Base-by-base conservation (phyloP, 345 rosid genomes). In the Anacardium occidentale region DNA sequence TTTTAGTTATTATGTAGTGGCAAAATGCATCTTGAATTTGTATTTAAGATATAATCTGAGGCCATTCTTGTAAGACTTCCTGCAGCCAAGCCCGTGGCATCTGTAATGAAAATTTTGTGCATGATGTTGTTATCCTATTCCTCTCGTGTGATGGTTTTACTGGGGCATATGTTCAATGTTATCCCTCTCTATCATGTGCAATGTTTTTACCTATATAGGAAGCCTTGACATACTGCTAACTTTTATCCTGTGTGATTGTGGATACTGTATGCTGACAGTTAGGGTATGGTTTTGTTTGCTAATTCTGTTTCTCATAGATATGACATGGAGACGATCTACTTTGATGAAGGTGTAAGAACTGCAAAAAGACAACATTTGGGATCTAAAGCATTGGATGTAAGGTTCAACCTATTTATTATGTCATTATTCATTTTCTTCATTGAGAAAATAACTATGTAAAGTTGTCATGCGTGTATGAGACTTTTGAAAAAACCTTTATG, bases 151-250 rank as follows among this genome's bases (percentile, higher is more conserved):
- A 47, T 64, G 40, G 45, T 45, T 37, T 25, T 50, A 51, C 58
- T 29, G 32, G 1, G 32, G 32, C 32, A 29, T n/a, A 4, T 34
- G 20, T 37, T 18, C 37, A 10, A 10, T 40, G 60, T 56, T 14
- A 29, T 62, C 26, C 29, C 25, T 5, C 20, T 20, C 7, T 11
- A 29, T 5, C 22, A 8, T 20, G 5, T 15, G 22, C 5, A 3
- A 47, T 64, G 40, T 47, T 45, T 37, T 25, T 50, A 51, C 58
- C 10, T 26, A 8, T 34, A 51, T 9, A 17, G 13, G 48, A 68
- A 53, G 40, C 25, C 51, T 24, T 29, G 25, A 29, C 56, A 11
- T 58, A 56, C 60, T 69, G 73, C 37, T 61, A n/a, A 17, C 25
- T 14, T 45, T 37, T 60, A 17, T 29, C 48, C 24, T 15, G 17